Evolutionary conservation across 1,284 basidiomycete genomes (phyloP), one percentile per base, ranked within the genome.

Genomic region (Phlebopus sp.): DNA sequence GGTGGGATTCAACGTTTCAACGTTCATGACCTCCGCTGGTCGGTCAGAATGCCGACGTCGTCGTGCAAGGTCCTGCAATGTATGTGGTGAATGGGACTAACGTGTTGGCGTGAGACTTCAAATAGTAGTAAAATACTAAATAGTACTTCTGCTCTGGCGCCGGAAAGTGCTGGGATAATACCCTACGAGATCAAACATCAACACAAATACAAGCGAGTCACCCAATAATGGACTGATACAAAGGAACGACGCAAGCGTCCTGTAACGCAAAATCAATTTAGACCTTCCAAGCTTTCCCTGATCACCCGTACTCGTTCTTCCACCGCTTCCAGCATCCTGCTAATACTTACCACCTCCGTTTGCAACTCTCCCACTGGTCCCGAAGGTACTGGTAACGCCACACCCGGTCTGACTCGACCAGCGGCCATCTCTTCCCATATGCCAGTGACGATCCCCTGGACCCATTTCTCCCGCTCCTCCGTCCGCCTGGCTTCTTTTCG

Each of bases 391-490:
- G 49, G 14, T 25, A 55, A 39, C 25, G 52, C 44, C 18, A 37
- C 48, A n/a, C 46, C 29, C 6, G 38, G 39, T 46, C 55, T 56
- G 42, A 53, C 46, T 36, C 62, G 61, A 34, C 71, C 72, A 37
- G 66, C 64, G n/a, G 75, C 70, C 54, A 88, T 60, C 69, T 88
- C 86, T 35, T 86, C 86, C 79, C 81, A 82, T 37, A 89, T 67
- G 19, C 78, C 77, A 35, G 76, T 78, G 42, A 89, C 78, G 46
- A 88, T 77, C 7, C 79, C 76, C 59, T 86, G 80, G 46, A 87
- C 77, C 83, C 81, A 86, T 71, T 77, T 77, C 69, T 86, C 84
- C 68, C 78, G 74, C 63, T 87, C 86, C 62, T 79, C 84, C 54
- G 69, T 72, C 64, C 72, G 76, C 62, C 64, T 70, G 64, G 76